Evolutionary conservation across 305 asterid genomes (phyloP), one percentile per base, ranked within the genome.

Genomic region (Rubia peregrina): DNA sequence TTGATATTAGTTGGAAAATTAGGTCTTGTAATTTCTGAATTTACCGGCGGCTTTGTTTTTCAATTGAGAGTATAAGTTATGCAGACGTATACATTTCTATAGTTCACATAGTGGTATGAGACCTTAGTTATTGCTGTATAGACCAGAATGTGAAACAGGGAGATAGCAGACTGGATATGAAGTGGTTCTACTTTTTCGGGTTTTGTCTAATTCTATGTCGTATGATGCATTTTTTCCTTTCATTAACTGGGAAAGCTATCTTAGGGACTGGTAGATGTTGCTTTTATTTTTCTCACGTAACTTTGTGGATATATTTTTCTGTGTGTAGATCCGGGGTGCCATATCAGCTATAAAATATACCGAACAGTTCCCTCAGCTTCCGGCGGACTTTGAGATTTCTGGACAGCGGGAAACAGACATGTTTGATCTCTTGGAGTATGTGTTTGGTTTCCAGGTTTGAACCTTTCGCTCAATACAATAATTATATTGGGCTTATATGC

Each of bases 401-500:
- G 95, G 89, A 74, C 94, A 84, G 73, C 85, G 95, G 75, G 77
- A 84, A 49, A 51, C 77, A 85, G 98, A 93, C 81, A 90, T 93
- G 98, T 90, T 93, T 83, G 98, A 93, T 81, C 90, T 93, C 62
- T 81, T 93, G 88, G 96, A 90, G 81, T 89, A 80, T 71, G 95
- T 87, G 62, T 93, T 93, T 77, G 97, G 97, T 77, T 93, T 93
- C 78, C 98, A 93, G 97, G 98, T 93, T 71, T 71, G 74, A 59
- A 51, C 68, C 69, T 76, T 33, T 48, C 42, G 13, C 61, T 26
- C 44, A 46, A 30, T 10, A 26, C 48, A 46, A 10, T 9, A 46
- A 46, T 46, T 13, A 46, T 46, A 12, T 46, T 46, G 53, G 17
- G 53, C 53, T 46, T 46, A 11, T 46, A 16, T 46, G 51, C 51